Evolutionary conservation across 768 basidiomycete genomes (phyloP), one percentile per base, ranked within the genome.

Genomic region (Cyclocybe cylindracea): DNA sequence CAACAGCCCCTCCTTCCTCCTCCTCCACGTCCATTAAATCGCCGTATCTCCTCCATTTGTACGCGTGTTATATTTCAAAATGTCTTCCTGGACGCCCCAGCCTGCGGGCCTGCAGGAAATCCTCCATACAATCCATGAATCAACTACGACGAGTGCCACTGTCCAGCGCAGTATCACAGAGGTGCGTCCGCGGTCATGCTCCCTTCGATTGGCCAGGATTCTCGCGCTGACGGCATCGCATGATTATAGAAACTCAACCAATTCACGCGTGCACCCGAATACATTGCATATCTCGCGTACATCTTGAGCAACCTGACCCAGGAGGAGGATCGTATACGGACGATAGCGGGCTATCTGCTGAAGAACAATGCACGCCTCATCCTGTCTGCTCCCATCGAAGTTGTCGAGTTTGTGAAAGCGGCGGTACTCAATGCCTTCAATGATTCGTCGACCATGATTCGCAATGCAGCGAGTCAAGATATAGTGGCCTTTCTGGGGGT

Each of bases 321-420:
- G 54, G 94, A 98, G 72, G 89, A 94, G 65, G 94, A 93, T 66
- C 88, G 90, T 44, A 93, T 96, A 68, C 85, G 96, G 46, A 91
- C 92, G 53, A 95, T 98, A 74, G 95, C 96, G 19, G 96, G 96
- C 39, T 91, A 98, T 62, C 78, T 98, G 18, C 84, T 99, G 70
- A 99, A 99, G 84, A 98, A 99, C 71, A 94, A 94, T 63, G 83
- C 91, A 39, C 81, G 85, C 51, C 79, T 89, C 58, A 86, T 94
- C 66, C 77, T 94, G 48, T 78, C 76, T 42, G 80, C 85, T 6
- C 74, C 84, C 18, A 75, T 78, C 13, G 82, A 86, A 42, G 87
- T 94, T 16, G 77, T 81, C 31, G 75, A 82, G 44, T 91, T 85
- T 64, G 84, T 90, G 57, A 91, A 94, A 70, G 73, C 73, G 31